Percentiles rank a stretch among this genome's conserved stretches.
Evolutionary conservation across 768 basidiomycete genomes (phyloP).

Genomic region (Hygrocybe punicea): DNA sequence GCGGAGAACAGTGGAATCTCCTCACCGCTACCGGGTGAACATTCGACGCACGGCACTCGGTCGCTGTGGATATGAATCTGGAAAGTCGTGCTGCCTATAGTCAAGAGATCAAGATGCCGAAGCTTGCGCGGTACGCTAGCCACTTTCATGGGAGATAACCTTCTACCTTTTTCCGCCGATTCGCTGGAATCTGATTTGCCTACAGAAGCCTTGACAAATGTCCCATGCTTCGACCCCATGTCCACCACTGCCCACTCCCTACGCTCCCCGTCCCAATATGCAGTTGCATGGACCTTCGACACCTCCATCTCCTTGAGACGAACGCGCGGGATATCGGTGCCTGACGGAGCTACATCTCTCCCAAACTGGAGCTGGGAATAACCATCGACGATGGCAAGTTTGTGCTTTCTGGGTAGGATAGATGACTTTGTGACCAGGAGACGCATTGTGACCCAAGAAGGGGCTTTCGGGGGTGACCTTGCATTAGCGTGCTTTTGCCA

Average conservation of each 20-base stretch:
- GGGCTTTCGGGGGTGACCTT: slow-evolving; percentile 9
- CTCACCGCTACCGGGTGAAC: slow-evolving; percentile 47
- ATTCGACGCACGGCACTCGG: slow-evolving; percentile 58
- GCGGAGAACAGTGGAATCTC: slow-evolving; percentile 59
- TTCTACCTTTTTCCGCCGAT: slow-evolving; percentile 33
- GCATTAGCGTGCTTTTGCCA: slow-evolving; percentile 14
- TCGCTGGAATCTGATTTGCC: slow-evolving; percentile 23
- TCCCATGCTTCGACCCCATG: slow-evolving; percentile 84
- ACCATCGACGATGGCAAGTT: slow-evolving; percentile 42
- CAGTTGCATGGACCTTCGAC: slow-evolving; percentile 74
- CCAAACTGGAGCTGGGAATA: slow-evolving; percentile 71
- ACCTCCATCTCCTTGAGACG: slow-evolving; percentile 83
- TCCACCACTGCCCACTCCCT: slow-evolving; percentile 72
- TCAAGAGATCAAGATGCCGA: slow-evolving; percentile 60
- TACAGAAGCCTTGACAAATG: slow-evolving; percentile 48
- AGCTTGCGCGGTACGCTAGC: slow-evolving; percentile 68
- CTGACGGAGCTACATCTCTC: slow-evolving; percentile 55
- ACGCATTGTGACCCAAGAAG: slow-evolving; percentile 39
- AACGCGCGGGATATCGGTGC: slow-evolving; percentile 55
- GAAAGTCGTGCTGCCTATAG: slow-evolving; percentile 70
- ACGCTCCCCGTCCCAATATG: slow-evolving; percentile 58
- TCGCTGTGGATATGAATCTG: slow-evolving; percentile 65
- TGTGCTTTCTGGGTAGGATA: slow-evolving; percentile 52
- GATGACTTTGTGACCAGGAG: slow-evolving; percentile 56
- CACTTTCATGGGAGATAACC: slow-evolving; percentile 61